A percentile compares a stretch with the other conserved stretches of the same genome.
Conservation (phyloP, 2,329 filamentous ascomycete species). For the Stagonosporopsis cucurbitacearum region DNA sequence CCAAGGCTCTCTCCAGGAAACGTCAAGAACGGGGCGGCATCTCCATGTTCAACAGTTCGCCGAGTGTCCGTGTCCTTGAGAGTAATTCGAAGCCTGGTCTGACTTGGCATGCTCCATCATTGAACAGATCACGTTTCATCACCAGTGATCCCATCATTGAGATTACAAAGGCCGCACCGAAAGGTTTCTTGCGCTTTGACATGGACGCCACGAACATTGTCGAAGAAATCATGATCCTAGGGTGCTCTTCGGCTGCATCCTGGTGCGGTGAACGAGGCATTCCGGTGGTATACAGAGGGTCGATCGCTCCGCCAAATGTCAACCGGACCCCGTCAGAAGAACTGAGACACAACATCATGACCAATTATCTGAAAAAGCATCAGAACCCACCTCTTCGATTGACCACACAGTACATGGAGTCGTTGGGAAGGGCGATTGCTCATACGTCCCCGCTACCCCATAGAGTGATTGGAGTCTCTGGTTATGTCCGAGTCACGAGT, state of each 20-base stretch:
- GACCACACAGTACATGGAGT: conserved; percentile 51
- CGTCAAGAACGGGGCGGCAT: conserved; percentile 50
- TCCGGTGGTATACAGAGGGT: conserved; percentile 59
- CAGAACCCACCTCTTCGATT: conserved; percentile 46
- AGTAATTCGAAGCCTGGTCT: conserved; percentile 39
- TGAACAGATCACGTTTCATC: conserved; percentile 46
- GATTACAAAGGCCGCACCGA: conserved; percentile 18
- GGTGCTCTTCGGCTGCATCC: conserved; percentile 56
- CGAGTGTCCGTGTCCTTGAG: conserved; percentile 49
- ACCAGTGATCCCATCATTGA: conserved; percentile 56
- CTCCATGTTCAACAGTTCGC: conserved; percentile 36
- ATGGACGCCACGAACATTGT: conserved; percentile 41
- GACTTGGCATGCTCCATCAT: conserved; percentile 51
- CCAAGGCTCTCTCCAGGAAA: conserved; percentile 37
- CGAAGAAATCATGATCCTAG: conserved; percentile 61
- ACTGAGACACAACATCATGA: conserved; percentile 44
- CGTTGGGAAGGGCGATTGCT: conserved; percentile 52
- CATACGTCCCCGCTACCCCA: conserved; percentile 59
- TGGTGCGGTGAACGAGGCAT: conserved; percentile 62
- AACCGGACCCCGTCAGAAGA: conserved; percentile 20
- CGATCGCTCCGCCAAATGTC: conserved; percentile 28
- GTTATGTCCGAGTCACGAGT: conserved; percentile 66
- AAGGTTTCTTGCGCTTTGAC: conserved; percentile 17
- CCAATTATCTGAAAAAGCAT: conserved; percentile 47
- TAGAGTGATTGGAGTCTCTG: conserved; percentile 57